Evolutionary conservation across 257 asterid genomes (phyloP), one percentile per base, ranked within the genome.

Genomic region (Parsonsia alboflavescens): DNA sequence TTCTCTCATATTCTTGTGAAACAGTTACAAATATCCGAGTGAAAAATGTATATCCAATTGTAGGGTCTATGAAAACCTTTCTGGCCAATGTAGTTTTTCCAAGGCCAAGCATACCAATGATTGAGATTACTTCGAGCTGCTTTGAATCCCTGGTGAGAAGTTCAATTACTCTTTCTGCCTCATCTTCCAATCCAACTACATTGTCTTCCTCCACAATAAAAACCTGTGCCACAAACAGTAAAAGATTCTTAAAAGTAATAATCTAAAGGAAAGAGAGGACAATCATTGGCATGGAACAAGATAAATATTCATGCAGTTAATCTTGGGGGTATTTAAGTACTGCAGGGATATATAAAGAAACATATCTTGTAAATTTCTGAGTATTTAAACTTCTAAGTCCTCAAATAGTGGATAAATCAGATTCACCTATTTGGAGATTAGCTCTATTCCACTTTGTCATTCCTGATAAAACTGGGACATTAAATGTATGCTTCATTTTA

Each of bases 71-170:
- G 21, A 56, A 81, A 21, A 84, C 70, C 54, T 71, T 84, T 61
- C 45, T 74, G 11, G 88, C 86, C 17, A 84, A 50, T 2, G 85
- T 81, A 15, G 84, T 84, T 69, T 84, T 84, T 24, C 86, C 88
- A 10, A 82, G 77, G n/a, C 85, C 85, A 6, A 75, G 77, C 83
- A 78, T 82, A n/a, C 85, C 85, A 44, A 79, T 62, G 53, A 82
- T 74, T 45, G 83, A 76, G 58, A 78, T 59, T 19, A 76, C 80
- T 66, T 78, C 76, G 21, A 82, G 39, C 17, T 78, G 39, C 24
- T 73, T 54, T 22, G 80, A 44, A 24, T 33, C 80, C 10, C 65
- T 76, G 28, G 71, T 50, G 17, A 82, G 81, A 70, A 80, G 65
- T 0, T 82, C 70, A 24, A 72, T 73, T 61, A 79, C 76, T 5